Base-by-base conservation (phyloP, 257 asterid genomes). In the Jaltomata sinuosa region DNA sequence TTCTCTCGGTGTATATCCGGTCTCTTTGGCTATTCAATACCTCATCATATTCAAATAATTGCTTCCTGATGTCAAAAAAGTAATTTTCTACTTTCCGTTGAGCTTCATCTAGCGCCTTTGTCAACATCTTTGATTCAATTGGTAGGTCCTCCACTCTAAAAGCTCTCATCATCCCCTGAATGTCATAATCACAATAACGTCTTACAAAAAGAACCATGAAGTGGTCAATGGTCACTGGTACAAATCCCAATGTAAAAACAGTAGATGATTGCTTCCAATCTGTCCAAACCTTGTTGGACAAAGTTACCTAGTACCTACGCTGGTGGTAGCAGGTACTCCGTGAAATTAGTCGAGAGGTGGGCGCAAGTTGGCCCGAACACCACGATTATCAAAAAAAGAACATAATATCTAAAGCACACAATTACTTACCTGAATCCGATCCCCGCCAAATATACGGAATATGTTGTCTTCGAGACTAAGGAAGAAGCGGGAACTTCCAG, bases 1-100 rank as follows among this genome's bases (percentile, higher is more conserved):
- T 94, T 91, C 99, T 90, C 91, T 97, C 99, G 2, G 96, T 92
- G 83, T 97, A 97, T 38, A 97, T 95, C 87, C 99, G 93, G 86
- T 97, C 98, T 91, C 98, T 91, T 91, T 97, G 99, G 92, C 99
- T 97, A 91, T 95, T 97, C 87, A 97, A 90, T 83, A 97, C 99
- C 91, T 97, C 98, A 59, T 97, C 98, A 83, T 92, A 97, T 87
- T 97, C 99, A 79, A 93, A 97, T 80, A 97, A 89, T 74, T 97
- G 98, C 87, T 97, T 97, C 84, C 99, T 92, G 82, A 97, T 95
- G 90, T 97, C 99, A 74, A 97, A 97, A 89, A 97, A 97, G 94
- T 97, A 97, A 85, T 92, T 97, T 89, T 97, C 99, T 85, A 97
- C 99, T 89, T 97, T 97, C 89, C 97, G 88, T 84, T 97, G 99